phyloP scores from a whole-genome alignment of 106 monocot species.

The Posidonia australis region DNA sequence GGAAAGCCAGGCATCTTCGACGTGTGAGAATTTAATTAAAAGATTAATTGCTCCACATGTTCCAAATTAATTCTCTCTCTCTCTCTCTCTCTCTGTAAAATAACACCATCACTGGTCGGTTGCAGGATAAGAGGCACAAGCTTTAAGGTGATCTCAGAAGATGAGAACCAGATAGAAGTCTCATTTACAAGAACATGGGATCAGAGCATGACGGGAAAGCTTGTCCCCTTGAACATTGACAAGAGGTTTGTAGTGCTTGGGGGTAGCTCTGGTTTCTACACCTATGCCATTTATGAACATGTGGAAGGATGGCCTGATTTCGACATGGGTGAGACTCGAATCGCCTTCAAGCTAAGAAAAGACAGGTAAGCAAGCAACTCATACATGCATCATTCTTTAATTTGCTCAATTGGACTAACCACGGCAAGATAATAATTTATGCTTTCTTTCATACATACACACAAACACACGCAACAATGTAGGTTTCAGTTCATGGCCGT shows the following conservation, averaged over 20 bases:
- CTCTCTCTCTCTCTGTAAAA: too few relatives aligned
- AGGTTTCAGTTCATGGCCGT: conserved; percentile 80
- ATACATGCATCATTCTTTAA: too few relatives aligned
- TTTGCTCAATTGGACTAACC: too few relatives aligned
- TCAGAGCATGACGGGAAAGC: too few relatives aligned
- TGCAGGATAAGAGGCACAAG: conserved; percentile 11
- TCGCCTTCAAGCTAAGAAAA: conserved; percentile 15
- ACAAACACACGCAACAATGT: too few relatives aligned
- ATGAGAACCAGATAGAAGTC: conserved; percentile 17
- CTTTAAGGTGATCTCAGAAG: conserved; percentile 11
- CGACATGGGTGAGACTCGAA: conserved; percentile 13
- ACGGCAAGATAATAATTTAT: too few relatives aligned
- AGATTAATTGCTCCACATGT: too few relatives aligned
- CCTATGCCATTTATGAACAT: conserved; percentile 18
- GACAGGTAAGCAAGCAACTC: conserved; percentile 21
- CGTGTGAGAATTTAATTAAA: too few relatives aligned
- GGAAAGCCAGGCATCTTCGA: conserved; percentile 6
- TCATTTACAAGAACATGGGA: conserved; percentile 18
- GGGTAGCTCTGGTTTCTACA: conserved; percentile 14
- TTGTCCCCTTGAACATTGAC: conserved; percentile 11
- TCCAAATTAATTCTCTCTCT: too few relatives aligned
- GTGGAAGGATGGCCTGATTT: conserved; percentile 16
- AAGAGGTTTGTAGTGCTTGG: conserved; percentile 15
- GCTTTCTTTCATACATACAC: too few relatives aligned
- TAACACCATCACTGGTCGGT: too few relatives aligned